Evolutionary conservation across 495 filamentous ascomycete species (phyloP).

Genomic region (Trichocladium uniseriatum): DNA sequence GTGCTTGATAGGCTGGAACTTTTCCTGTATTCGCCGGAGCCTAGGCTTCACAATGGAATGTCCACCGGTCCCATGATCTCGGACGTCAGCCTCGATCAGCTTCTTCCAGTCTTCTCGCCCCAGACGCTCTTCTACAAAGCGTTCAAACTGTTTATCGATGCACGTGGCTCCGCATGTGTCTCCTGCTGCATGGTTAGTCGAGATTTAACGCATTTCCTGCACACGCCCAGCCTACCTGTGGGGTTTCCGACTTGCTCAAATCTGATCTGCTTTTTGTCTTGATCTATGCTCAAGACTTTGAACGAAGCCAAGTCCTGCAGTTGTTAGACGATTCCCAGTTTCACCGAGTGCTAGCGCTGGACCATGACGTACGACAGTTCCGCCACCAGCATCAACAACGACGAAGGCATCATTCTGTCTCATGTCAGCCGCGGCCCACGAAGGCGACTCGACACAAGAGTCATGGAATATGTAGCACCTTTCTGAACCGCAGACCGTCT

Average conservation of each 20-base stretch:
- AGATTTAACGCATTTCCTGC: background rate
- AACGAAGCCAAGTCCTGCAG: constrained; percentile 21
- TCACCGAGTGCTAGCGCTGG: constrained; percentile 51
- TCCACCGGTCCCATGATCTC: constrained; percentile 9
- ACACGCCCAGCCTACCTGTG: constrained; percentile 1
- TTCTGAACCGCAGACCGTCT: no score
- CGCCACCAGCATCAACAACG: no score
- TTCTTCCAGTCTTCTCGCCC: constrained; percentile 16
- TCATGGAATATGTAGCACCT: no score
- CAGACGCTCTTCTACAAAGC: constrained; percentile 14
- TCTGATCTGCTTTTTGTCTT: constrained; percentile 16
- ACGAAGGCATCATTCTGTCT: no score
- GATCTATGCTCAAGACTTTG: constrained; percentile 19
- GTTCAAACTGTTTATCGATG: constrained; percentile 20
- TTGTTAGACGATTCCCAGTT: constrained; percentile 30
- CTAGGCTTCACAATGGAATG: constrained; percentile 20
- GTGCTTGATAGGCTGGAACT: constrained; percentile 26
- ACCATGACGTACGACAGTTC: no score
- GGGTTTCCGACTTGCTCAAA: constrained; percentile 16
- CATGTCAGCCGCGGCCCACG: no score
- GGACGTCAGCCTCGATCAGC: constrained; percentile 9
- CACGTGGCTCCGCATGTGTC: constrained; percentile 24
- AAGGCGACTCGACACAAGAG: no score
- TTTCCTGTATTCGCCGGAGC: constrained; percentile 17
- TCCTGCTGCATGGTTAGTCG: constrained; percentile 6